A percentile compares a stretch with the other conserved stretches of the same genome.
These are phyloP conservation scores for Cardamine chenopodiifolia DNA, from an alignment of 345 rosid genomes.

Conservation along the genomic window DNA sequence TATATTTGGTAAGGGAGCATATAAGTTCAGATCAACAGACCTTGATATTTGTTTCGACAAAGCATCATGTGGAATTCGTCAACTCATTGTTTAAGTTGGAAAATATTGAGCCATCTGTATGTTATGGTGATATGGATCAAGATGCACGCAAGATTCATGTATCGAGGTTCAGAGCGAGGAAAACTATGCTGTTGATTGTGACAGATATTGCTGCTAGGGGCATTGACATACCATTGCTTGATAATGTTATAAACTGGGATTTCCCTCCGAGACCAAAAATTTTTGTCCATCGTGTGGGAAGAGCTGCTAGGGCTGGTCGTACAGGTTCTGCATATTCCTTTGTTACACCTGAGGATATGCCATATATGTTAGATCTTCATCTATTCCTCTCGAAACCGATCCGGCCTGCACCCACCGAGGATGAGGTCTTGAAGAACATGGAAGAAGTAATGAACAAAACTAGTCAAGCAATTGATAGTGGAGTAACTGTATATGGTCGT, in stretches of 20 bases:
- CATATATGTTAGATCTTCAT: slow-evolving; percentile 91
- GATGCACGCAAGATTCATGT: slow-evolving; percentile 93
- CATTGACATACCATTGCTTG: slow-evolving; percentile 94
- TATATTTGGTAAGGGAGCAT: slow-evolving; percentile 82
- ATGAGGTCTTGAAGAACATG: slow-evolving; percentile 81
- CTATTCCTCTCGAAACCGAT: slow-evolving; percentile 87
- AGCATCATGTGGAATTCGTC: slow-evolving; percentile 95
- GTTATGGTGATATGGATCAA: slow-evolving; percentile 98
- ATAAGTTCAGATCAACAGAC: slow-evolving; percentile 78
- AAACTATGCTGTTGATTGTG: slow-evolving; percentile 85
- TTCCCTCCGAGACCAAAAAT: slow-evolving; percentile 94
- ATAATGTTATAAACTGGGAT: slow-evolving; percentile 98
- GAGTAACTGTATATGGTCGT: slow-evolving; percentile 91
- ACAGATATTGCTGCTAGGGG: slow-evolving; percentile 99
- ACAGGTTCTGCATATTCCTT: slow-evolving; percentile 91
- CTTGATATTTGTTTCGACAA: slow-evolving; percentile 89
- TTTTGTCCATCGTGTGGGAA: slow-evolving; percentile 94
- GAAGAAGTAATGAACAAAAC: slow-evolving; percentile 73
- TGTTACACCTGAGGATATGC: slow-evolving; percentile 86
- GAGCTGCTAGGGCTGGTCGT: slow-evolving; percentile 96
- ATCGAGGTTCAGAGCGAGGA: slow-evolving; percentile 84
- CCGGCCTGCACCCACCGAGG: slow-evolving; percentile 88
- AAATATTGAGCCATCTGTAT: slow-evolving; percentile 83
- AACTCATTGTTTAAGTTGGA: slow-evolving; percentile 75
- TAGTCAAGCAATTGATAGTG: slow-evolving; percentile 72